Evolutionary conservation across 441 rosid genomes (phyloP).

Genomic region (Pelargonium myrrhifolium): DNA sequence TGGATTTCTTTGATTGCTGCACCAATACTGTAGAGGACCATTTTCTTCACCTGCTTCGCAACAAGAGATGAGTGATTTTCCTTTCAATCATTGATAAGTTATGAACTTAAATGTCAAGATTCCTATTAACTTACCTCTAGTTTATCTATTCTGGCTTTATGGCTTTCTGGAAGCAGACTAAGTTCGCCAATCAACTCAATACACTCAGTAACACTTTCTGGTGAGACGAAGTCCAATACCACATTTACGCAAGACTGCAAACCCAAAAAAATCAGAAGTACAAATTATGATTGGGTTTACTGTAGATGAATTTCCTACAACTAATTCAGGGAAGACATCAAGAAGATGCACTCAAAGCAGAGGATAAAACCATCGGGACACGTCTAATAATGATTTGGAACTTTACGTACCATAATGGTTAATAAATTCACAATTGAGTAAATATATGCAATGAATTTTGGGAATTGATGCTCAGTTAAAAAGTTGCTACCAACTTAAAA

Average conservation of each 20-base stretch:
- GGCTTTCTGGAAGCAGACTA: constrained; percentile 58
- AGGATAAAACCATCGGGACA: background rate
- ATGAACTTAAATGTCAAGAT: background rate
- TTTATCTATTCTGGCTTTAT: constrained; percentile 57
- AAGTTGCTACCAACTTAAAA: background rate
- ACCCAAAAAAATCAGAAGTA: constrained; percentile 15
- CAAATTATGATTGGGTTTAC: background rate
- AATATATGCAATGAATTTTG: background rate
- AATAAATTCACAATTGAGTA: background rate
- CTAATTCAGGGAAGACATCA: background rate
- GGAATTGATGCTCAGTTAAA: background rate
- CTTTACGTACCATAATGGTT: too few relatives aligned
- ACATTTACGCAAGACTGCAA: constrained; percentile 87
- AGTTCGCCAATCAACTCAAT: constrained; percentile 61
- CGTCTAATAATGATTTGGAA: background rate
- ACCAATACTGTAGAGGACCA: constrained; percentile 61
- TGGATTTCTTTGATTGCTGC: constrained; percentile 66
- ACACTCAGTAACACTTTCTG: constrained; percentile 65
- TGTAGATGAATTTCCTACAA: background rate
- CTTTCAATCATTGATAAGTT: background rate
- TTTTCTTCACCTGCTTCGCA: constrained; percentile 62
- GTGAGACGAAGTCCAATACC: constrained; percentile 81
- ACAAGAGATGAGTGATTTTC: constrained; percentile 9
- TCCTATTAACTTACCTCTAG: constrained; percentile 51
- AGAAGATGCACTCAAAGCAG: background rate